Conservation (phyloP, 768 basidiomycete genomes). For the Candolleomyces efflorescens region DNA sequence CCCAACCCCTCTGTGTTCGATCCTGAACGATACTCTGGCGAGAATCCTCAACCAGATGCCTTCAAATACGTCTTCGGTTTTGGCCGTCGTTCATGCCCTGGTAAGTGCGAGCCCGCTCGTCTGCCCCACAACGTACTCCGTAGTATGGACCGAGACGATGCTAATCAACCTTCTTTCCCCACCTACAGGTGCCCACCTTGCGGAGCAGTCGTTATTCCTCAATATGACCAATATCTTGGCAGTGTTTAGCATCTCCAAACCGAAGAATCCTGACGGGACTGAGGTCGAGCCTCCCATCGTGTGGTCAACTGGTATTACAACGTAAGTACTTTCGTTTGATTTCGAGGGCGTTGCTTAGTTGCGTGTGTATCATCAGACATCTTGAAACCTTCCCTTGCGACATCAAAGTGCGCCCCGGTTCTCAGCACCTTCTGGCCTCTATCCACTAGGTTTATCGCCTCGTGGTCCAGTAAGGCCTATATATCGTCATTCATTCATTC, state of each 20-base stretch:
- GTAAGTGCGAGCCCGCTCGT: slow-evolving; percentile 11
- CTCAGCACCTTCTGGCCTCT: slow-evolving; percentile 6
- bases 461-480: no score
- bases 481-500: no score
- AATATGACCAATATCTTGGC: slow-evolving; percentile 33
- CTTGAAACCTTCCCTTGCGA: slow-evolving; percentile 20
- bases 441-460: neutral
- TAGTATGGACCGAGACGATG: neutral
- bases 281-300: slow-evolving; percentile 32
- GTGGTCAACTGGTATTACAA: slow-evolving; percentile 25
- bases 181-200: slow-evolving; percentile 24
- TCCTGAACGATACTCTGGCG: slow-evolving; percentile 27
- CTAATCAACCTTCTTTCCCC: neutral
- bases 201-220: slow-evolving; percentile 31
- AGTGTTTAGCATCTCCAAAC: slow-evolving; percentile 33
- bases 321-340: slow-evolving; percentile 13
- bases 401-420: slow-evolving; percentile 21
- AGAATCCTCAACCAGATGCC: slow-evolving; percentile 27
- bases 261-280: slow-evolving; percentile 26
- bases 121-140: no score
- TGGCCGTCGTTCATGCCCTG: slow-evolving; percentile 30
- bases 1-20: slow-evolving; percentile 33
- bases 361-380: slow-evolving; percentile 13
- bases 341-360: neutral
- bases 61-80: slow-evolving; percentile 31